Evolutionary conservation across 768 basidiomycete species (phyloP).

Genomic region (Lactarius deliciosus): DNA sequence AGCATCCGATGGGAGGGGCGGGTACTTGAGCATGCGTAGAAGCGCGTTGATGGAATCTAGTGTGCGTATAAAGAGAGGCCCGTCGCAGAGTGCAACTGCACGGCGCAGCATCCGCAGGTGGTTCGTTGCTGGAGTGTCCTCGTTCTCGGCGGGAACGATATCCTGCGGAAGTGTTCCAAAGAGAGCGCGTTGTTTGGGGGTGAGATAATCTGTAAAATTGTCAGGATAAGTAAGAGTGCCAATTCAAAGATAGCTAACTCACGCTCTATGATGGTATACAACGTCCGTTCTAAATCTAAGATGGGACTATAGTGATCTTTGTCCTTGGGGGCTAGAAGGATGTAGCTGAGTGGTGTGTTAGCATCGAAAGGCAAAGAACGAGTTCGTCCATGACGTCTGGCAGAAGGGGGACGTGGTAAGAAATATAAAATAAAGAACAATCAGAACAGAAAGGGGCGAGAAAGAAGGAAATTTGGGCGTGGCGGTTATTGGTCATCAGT

Average conservation of each 20-base stretch:
- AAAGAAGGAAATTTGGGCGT: neutral
- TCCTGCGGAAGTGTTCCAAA: slow-evolving; percentile 66
- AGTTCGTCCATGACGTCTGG: slow-evolving; percentile 17
- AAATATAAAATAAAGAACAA: neutral
- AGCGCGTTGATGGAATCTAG: slow-evolving; percentile 62
- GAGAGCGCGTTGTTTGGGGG: slow-evolving; percentile 57
- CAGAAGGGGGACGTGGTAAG: neutral
- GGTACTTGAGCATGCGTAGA: slow-evolving; percentile 66
- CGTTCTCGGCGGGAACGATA: slow-evolving; percentile 32
- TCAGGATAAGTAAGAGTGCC: neutral
- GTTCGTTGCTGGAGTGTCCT: slow-evolving; percentile 21
- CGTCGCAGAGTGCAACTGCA: slow-evolving; percentile 67
- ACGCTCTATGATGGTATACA: slow-evolving; percentile 71
- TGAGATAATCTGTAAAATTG: slow-evolving; percentile 57
- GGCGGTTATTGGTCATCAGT: neutral
- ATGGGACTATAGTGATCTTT: slow-evolving; percentile 87
- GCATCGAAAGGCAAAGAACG: neutral
- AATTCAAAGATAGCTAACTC: neutral
- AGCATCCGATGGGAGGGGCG: slow-evolving; percentile 50
- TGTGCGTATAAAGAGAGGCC: slow-evolving; percentile 66
- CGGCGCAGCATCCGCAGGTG: slow-evolving; percentile 64
- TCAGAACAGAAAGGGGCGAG: neutral
- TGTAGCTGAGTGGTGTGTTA: slow-evolving; percentile 49
- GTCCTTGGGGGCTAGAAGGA: slow-evolving; percentile 78
- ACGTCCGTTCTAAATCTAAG: slow-evolving; percentile 68